Conservation (phyloP, 495 filamentous ascomycete genomes). For the Hyaloscypha finlandica region DNA sequence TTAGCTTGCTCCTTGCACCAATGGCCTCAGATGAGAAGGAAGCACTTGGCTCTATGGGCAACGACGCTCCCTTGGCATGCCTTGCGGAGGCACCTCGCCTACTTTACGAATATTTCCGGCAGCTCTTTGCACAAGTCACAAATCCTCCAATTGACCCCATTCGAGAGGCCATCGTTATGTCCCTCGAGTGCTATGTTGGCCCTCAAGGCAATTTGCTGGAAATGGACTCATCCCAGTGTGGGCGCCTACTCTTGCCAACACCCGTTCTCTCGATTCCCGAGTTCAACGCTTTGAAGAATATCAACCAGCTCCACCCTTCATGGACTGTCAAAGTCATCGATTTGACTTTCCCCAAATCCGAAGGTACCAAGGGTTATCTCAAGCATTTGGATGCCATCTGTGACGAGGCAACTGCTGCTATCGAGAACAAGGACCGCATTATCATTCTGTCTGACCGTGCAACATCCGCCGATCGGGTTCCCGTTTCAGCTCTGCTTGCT, state of each 20-base stretch:
- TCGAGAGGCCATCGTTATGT: slow-evolving; percentile 98
- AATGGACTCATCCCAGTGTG: slow-evolving; percentile 90
- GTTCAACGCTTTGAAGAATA: slow-evolving; percentile 86
- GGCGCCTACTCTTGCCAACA: slow-evolving; percentile 81
- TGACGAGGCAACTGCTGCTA: slow-evolving; percentile 79
- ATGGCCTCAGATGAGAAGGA: slow-evolving; percentile 99
- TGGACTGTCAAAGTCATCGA: slow-evolving; percentile 97
- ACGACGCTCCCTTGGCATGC: slow-evolving; percentile 94
- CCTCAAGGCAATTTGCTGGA: slow-evolving; percentile 97
- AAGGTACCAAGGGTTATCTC: slow-evolving; percentile 85
- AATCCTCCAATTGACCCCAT: slow-evolving; percentile 99
- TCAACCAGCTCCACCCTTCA: slow-evolving; percentile 69
- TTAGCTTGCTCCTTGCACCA: slow-evolving; percentile 88
- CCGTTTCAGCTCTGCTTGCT: slow-evolving; percentile 86
- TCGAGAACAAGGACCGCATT: slow-evolving; percentile 82
- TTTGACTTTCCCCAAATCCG: slow-evolving; percentile 89
- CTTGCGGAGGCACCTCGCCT: slow-evolving; percentile 86
- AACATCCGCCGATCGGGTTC: slow-evolving; percentile 78
- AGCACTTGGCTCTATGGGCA: slow-evolving; percentile 99
- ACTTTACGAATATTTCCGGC: slow-evolving; percentile 97
- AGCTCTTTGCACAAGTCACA: slow-evolving; percentile 98
- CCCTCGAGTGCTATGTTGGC: slow-evolving; percentile 94
- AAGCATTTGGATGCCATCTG: slow-evolving; percentile 90
- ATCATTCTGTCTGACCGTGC: slow-evolving; percentile 91
- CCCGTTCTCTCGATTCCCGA: slow-evolving; percentile 90